These are phyloP conservation scores for Polytrichum formosum DNA, from an alignment of 225 moss, liverwort and hornwort species.

Conservation along the genomic window DNA sequence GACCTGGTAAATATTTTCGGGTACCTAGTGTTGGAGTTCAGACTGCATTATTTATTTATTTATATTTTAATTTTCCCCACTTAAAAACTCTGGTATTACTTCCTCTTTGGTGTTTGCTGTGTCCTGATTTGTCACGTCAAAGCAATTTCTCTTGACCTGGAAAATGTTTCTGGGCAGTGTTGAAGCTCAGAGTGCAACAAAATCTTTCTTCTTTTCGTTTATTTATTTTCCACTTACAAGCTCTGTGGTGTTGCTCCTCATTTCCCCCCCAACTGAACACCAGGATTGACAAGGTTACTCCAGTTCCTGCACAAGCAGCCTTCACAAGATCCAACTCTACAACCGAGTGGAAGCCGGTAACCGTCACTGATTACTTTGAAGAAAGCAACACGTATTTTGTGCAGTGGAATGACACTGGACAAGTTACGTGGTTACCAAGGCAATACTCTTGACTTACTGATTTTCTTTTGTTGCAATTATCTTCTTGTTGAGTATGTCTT, in stretches of 20 bases:
- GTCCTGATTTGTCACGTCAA: too few relatives aligned
- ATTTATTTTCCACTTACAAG: background rate
- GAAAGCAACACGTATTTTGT: slow-evolving; percentile 60
- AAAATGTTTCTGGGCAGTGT: too few relatives aligned
- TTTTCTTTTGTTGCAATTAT: background rate
- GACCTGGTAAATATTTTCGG: too few relatives aligned
- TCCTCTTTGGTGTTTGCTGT: too few relatives aligned
- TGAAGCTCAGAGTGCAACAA: too few relatives aligned
- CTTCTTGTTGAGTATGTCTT: too few relatives aligned
- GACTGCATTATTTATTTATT: too few relatives aligned
- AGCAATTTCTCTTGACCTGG: too few relatives aligned
- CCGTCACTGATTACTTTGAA: slow-evolving; percentile 47
- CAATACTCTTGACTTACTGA: slow-evolving; percentile 4
- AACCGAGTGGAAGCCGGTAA: slow-evolving; percentile 57
- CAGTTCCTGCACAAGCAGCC: slow-evolving; percentile 47
- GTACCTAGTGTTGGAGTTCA: too few relatives aligned
- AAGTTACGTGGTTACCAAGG: slow-evolving; percentile 75
- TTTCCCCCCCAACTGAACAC: background rate
- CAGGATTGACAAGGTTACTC: slow-evolving; percentile 68
- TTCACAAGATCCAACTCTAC: slow-evolving; percentile 39
- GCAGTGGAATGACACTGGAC: slow-evolving; percentile 67
- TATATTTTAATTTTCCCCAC: too few relatives aligned
- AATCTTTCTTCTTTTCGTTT: background rate
- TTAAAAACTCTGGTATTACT: too few relatives aligned
- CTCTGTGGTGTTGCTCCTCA: too few relatives aligned